Evolutionary conservation across 2,329 filamentous ascomycete genomes (phyloP).

Genomic region (Fusarium setosum): DNA sequence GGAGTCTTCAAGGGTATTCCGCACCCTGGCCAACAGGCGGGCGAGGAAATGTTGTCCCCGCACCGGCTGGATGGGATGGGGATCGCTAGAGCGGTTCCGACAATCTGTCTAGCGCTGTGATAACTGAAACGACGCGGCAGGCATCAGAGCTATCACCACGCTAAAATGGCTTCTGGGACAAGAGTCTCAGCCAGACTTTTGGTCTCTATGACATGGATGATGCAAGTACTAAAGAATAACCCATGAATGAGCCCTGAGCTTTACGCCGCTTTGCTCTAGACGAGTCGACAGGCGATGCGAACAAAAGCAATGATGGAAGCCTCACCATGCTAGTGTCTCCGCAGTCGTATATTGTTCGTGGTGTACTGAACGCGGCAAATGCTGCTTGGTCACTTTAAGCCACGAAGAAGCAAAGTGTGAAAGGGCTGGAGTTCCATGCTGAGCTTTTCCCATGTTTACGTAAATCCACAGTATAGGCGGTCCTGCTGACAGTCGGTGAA

Average conservation of each 20-base stretch:
- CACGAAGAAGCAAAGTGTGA: slow-evolving; percentile 1
- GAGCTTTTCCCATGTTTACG: not conserved
- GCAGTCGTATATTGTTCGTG: not conserved
- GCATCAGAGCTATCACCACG: slow-evolving; percentile 35
- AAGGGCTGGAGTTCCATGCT: not conserved
- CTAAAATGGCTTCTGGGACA: slow-evolving; percentile 35
- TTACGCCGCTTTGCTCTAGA: not conserved
- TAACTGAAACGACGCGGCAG: slow-evolving; percentile 40
- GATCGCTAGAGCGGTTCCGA: slow-evolving; percentile 41
- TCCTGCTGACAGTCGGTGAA: not conserved
- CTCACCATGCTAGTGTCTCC: not conserved
- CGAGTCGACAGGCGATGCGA: not conserved
- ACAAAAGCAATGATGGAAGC: not conserved
- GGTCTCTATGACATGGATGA: slow-evolving; percentile 15
- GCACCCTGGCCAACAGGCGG: slow-evolving; percentile 24
- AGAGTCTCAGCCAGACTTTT: slow-evolving; percentile 17
- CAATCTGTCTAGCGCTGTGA: slow-evolving; percentile 45
- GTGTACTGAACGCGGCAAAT: not conserved
- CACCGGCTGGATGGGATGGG: slow-evolving; percentile 34
- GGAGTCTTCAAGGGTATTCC: slow-evolving; percentile 17
- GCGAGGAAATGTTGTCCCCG: slow-evolving; percentile 29
- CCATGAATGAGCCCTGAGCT: not conserved
- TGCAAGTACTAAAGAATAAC: slow-evolving; percentile 10
- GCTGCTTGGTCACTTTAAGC: slow-evolving; percentile 14
- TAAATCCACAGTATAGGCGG: not conserved